Evolutionary conservation across 1,284 basidiomycete species (phyloP).

Genomic region (Hemileia vastatrix): DNA sequence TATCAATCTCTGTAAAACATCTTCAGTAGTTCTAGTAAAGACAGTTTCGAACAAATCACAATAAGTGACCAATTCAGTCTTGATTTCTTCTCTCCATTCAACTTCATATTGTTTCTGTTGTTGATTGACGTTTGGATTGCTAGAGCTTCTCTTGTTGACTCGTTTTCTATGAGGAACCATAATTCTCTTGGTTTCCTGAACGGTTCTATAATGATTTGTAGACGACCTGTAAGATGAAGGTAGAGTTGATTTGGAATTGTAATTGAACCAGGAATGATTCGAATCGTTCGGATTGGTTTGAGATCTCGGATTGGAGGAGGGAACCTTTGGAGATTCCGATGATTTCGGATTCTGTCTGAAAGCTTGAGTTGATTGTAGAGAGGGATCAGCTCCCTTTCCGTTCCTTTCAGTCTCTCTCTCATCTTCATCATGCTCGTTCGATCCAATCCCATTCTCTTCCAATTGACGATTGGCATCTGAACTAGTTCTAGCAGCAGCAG

Average conservation of each 20-base stretch:
- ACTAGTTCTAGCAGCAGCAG: neutral
- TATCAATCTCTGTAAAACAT: constrained; percentile 32
- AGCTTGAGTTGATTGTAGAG: no score
- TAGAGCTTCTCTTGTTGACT: neutral
- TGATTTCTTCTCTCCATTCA: neutral
- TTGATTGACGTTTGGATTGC: neutral
- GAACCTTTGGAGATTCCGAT: no score
- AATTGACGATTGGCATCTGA: neutral
- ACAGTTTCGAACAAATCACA: constrained; percentile 34
- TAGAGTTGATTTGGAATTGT: no score
- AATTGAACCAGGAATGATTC: no score
- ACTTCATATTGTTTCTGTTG: neutral
- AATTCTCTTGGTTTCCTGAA: neutral
- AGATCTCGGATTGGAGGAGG: no score
- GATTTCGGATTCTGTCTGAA: no score
- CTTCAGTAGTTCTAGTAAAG: constrained; percentile 32
- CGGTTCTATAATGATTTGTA: neutral
- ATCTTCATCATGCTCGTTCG: neutral
- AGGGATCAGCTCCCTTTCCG: no score
- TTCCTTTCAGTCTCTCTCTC: neutral
- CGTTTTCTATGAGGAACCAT: neutral
- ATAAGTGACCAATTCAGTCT: constrained; percentile 29
- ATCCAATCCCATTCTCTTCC: neutral
- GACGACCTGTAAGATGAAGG: no score
- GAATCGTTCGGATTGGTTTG: neutral